A percentile compares a stretch with the other conserved stretches of the same genome.
phyloP scores from a whole-genome alignment of 1,284 basidiomycete species.

The Ustilago hordei region DNA sequence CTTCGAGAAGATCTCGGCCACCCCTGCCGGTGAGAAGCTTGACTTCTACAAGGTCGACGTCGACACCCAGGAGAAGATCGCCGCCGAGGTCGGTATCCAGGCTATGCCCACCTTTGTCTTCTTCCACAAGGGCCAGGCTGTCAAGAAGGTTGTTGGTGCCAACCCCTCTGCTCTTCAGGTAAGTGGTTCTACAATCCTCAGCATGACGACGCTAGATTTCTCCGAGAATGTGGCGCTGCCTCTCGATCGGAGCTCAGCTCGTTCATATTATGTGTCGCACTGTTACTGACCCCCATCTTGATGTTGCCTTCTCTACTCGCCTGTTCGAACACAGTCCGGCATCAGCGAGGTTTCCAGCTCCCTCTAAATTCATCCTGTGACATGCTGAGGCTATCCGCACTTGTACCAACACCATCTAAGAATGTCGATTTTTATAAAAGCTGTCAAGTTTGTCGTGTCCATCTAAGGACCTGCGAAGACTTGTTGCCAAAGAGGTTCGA shows the following conservation, averaged over 20 bases:
- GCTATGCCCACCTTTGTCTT: conserved; percentile 84
- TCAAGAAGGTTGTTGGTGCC: conserved; percentile 78
- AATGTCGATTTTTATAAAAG: neutral
- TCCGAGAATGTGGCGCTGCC: neutral
- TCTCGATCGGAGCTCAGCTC: neutral
- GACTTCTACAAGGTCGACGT: conserved; percentile 81
- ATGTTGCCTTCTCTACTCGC: neutral
- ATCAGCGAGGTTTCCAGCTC: conserved; percentile 38
- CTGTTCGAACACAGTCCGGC: conserved; percentile 24
- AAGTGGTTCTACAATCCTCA: conserved; percentile 54
- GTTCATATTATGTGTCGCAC: neutral
- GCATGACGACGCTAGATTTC: neutral
- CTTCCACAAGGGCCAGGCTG: conserved; percentile 78
- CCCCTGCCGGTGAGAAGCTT: conserved; percentile 70
- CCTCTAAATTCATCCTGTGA: conserved; percentile 1
- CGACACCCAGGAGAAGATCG: conserved; percentile 71
- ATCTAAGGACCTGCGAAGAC: neutral
- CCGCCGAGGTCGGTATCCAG: conserved; percentile 78
- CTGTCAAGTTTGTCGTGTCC: neutral
- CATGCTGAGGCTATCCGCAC: neutral
- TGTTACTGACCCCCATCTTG: conserved; percentile 6
- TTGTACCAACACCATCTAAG: neutral
- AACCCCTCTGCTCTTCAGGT: conserved; percentile 73
- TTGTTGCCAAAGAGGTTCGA: neutral
- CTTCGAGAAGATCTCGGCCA: conserved; percentile 78